These are phyloP conservation scores for Clonostachys solani DNA, from an alignment of 2,329 filamentous ascomycete species.

Conservation along the genomic window DNA sequence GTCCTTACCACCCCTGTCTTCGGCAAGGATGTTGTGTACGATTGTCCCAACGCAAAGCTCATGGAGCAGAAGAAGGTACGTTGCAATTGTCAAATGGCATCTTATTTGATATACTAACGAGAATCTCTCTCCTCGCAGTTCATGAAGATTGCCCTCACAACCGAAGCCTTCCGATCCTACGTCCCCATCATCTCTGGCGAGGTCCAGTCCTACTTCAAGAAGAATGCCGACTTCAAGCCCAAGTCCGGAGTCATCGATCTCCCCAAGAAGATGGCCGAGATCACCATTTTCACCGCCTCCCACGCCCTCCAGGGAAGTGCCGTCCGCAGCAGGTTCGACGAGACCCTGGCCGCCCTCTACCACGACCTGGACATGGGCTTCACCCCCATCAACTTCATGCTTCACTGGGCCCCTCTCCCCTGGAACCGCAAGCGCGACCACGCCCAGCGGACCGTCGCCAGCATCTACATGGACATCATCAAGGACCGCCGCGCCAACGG, in stretches of 20 bases:
- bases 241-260: conserved; percentile 68
- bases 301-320: conserved; percentile 81
- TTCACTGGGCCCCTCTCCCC: conserved; percentile 85
- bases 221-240: conserved; percentile 61
- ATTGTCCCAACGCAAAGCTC: conserved; percentile 85
- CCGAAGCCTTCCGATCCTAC: conserved; percentile 69
- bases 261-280: conserved; percentile 72
- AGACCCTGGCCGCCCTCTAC: conserved; percentile 75
- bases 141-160: conserved; percentile 77
- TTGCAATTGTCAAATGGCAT: background rate
- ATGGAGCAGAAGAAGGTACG: conserved; percentile 94
- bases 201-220: conserved; percentile 69
- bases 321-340: conserved; percentile 76
- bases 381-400: conserved; percentile 83
- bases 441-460: conserved; percentile 75
- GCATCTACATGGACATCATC: conserved; percentile 81
- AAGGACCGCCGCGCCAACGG: conserved; percentile 57
- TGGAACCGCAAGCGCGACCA: conserved; percentile 79
- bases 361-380: conserved; percentile 91
- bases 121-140: conserved; percentile 42
- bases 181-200: conserved; percentile 75
- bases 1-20: conserved; percentile 71
- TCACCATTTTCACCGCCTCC: conserved; percentile 87
- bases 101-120: background rate
- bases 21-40: conserved; percentile 83